These are phyloP conservation scores for Aspergillus haitiensis DNA, from an alignment of 495 filamentous ascomycete genomes.

Conservation along the genomic window DNA sequence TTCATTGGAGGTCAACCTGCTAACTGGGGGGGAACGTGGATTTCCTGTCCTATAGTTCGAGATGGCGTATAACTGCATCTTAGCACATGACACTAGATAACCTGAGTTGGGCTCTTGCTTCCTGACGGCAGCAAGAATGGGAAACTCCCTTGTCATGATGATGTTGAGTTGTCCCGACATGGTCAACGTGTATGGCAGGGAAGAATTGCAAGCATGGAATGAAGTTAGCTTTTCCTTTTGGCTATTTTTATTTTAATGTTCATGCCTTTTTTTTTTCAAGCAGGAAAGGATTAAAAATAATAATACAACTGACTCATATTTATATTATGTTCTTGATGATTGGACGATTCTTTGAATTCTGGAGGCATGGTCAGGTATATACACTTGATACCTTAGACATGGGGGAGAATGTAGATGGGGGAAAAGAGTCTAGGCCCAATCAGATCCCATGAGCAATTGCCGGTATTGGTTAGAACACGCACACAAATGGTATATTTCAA, in stretches of 20 bases:
- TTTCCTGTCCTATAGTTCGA: conserved; percentile 36
- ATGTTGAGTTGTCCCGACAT: background rate
- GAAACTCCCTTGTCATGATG: too few relatives aligned
- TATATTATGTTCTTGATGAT: background rate
- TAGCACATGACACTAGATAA: conserved; percentile 10
- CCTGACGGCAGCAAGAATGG: too few relatives aligned
- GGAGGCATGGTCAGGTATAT: conserved; percentile 2
- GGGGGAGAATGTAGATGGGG: background rate
- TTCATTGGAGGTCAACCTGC: conserved; percentile 8
- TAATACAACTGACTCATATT: too few relatives aligned
- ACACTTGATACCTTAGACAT: background rate
- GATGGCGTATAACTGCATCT: conserved; percentile 44
- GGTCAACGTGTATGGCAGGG: background rate
- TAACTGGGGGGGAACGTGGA: conserved; percentile 1
- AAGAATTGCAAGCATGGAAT: background rate
- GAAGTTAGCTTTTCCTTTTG: background rate
- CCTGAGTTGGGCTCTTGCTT: too few relatives aligned
- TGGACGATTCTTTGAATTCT: background rate
- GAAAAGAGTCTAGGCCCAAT: background rate
- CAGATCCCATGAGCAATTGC: conserved; percentile 1
- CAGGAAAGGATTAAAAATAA: background rate
- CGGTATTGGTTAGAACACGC: conserved; percentile 2
- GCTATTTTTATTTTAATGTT: background rate
- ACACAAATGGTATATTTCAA: background rate
- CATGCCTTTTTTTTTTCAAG: background rate